Evolutionary conservation across 108 stramenopile genomes (phyloP).

Genomic region (Fistulifera solaris): DNA sequence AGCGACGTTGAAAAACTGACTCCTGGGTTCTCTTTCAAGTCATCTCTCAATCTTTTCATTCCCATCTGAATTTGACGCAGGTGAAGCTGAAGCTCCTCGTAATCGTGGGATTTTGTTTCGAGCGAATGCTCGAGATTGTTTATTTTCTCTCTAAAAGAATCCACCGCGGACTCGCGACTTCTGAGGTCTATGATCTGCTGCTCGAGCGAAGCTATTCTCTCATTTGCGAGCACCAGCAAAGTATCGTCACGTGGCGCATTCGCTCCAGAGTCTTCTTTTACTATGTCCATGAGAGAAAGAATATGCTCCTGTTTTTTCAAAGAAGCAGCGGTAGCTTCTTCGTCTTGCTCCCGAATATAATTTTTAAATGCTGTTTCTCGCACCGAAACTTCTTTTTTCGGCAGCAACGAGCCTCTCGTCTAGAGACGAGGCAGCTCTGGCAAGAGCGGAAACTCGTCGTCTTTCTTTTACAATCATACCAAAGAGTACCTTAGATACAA

Average conservation of each 20-base stretch:
- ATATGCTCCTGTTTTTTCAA: slow-evolving; percentile 57
- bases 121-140: slow-evolving; percentile 10
- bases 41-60: too few species aligned
- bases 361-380: slow-evolving; percentile 44
- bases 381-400: slow-evolving; percentile 20
- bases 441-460: slow-evolving; percentile 36
- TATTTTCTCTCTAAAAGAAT: slow-evolving; percentile 27
- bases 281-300: slow-evolving; percentile 54
- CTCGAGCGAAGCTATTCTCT: slow-evolving; percentile 39
- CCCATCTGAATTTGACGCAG: neutral
- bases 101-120: slow-evolving; percentile 17
- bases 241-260: slow-evolving; percentile 9
- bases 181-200: slow-evolving; percentile 31
- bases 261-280: slow-evolving; percentile 12
- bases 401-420: slow-evolving; percentile 34
- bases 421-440: slow-evolving; percentile 39
- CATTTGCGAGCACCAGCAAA: slow-evolving; percentile 48
- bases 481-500: slow-evolving; percentile 41
- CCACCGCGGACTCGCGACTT: slow-evolving; percentile 16
- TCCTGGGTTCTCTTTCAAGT: slow-evolving; percentile 1
- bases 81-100: slow-evolving; percentile 24
- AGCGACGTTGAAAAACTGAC: neutral
- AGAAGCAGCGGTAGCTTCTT: slow-evolving; percentile 28
- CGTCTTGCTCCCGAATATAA: slow-evolving; percentile 35
- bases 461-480: slow-evolving; percentile 67